Base-by-base conservation (phyloP, 2,329 filamentous ascomycete genomes). In the Colletotrichum lini region DNA sequence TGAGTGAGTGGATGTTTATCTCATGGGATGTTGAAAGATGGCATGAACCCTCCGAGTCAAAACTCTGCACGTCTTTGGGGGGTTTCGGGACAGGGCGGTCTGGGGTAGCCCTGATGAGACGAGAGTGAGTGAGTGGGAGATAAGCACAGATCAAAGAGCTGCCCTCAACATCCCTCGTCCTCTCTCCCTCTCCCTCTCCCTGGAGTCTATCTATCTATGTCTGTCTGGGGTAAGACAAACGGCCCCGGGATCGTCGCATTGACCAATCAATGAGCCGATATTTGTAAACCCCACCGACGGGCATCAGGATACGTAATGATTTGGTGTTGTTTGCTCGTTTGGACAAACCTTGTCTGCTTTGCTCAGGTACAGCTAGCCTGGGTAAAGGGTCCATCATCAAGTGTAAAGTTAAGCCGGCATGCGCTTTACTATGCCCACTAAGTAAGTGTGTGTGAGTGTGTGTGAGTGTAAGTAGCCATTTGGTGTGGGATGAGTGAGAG, bases 181-280 rank as follows among this genome's bases (percentile, higher is more conserved):
- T 5, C 26, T 26, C 26, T 8, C 30, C 7, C 30, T 35, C 30
- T 35, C 30, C 30, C 30, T 35, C 30, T 67, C 56, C 64, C 64
- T 60, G 56, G 21, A 35, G 18, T 38, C 10, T 35, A 21, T 30
- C 30, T 30, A 63, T 63, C 60, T 42, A 35, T 63, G 38, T 47
- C 44, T 35, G 30, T 71, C 68, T 64, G 68, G 68, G 68, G 65
- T 71, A 71, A 68, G 68, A 71, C 68, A 71, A 59, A 26, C 45
- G 15, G 13, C 54, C 62, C 62, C 67, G 38, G 57, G 44, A 58
- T 13, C 52, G 9, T 38, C 3, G 42, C 16, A 68, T 53, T 63
- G 65, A 23, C 68, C 68, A 71, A 71, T 71, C 68, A 68, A n/a
- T 21, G 8, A 10, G 50, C 52, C 21, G 23, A 59, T 26, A 68